Base-by-base conservation (phyloP, 2,329 filamentous ascomycete genomes). In the Elsinoe arachidis region DNA sequence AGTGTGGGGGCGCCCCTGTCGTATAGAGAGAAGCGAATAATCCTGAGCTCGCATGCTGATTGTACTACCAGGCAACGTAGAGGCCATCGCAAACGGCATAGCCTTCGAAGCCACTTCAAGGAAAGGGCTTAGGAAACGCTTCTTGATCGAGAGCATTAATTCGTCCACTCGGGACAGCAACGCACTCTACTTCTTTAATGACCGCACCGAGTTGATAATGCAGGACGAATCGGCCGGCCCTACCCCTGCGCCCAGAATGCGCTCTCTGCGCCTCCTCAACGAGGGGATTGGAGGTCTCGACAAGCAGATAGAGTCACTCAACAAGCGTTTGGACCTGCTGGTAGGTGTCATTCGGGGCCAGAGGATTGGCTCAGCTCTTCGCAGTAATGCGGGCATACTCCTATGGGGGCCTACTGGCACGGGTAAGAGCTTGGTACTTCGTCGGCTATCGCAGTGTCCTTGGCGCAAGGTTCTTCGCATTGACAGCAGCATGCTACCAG, bases 371-470 rank as follows among this genome's bases (percentile, higher is more conserved):
- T 39, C 56, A 12, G 49, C 52, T 34, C 57, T 73, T 70, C 63
- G 68, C 65, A 64, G 69, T 67, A 64, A 72, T 63, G 1, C 78
- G 80, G 83, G 83, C 0, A 79, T 93, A 35, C 78, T 93, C 21
- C 76, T 96, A 3, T 85, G 95, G 68, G 92, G 92, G 12, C 85
- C 88, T 15, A 82, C 83, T 61, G 91, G 92, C 10, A 95, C 88
- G 0, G 92, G 92, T 21, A 96, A 96, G 73, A 86, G 83, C 0
- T 78, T 87, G 61, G 75, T 96, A 0, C 74, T 96, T 1, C 70
- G 85, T 14, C 80, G 81, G 33, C 76, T 96, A 17, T 80, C 84
- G 7, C 61, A 69, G 33, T 78, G 76, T 5, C 81, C 83, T 0
- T 96, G 90, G 88, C 82, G 81, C 19, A 81, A 80, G 39, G 82